Conservation (phyloP, 306 rosid genomes). For the Pterocarpus macrocarpus region DNA sequence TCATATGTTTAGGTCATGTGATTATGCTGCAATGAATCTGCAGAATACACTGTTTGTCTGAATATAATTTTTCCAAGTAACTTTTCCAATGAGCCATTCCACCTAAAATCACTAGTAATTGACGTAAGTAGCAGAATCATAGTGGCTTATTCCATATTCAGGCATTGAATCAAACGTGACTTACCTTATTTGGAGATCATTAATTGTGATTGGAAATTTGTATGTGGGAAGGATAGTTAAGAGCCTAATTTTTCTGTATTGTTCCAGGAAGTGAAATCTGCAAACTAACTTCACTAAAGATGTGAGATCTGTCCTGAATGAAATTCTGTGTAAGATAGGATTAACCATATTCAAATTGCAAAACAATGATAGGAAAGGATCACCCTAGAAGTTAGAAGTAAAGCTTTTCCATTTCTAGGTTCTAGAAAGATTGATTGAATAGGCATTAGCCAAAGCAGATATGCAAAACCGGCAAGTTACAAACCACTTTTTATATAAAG, state of each 20-base stretch:
- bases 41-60: slow-evolving; percentile 25
- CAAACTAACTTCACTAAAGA: slow-evolving; percentile 16
- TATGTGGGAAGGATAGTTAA: slow-evolving; percentile 26
- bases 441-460: slow-evolving; percentile 17
- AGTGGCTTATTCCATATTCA: slow-evolving; percentile 24
- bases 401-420: background rate
- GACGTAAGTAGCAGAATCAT: background rate
- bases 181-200: slow-evolving; percentile 23
- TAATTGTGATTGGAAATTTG: slow-evolving; percentile 18
- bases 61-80: slow-evolving; percentile 22
- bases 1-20: slow-evolving; percentile 39
- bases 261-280: slow-evolving; percentile 17
- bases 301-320: slow-evolving; percentile 17
- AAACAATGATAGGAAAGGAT: slow-evolving; percentile 4
- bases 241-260: background rate
- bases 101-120: background rate
- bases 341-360: slow-evolving; percentile 8
- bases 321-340: slow-evolving; percentile 14
- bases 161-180: slow-evolving; percentile 30
- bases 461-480: slow-evolving; percentile 10
- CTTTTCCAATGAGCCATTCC: background rate
- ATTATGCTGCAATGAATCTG: slow-evolving; percentile 29
- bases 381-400: slow-evolving; percentile 23
- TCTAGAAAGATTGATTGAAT: slow-evolving; percentile 1
- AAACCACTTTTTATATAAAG: slow-evolving; percentile 19